These are phyloP conservation scores for Mimosa bimucronata DNA, from an alignment of 306 rosid species.

Conservation along the genomic window DNA sequence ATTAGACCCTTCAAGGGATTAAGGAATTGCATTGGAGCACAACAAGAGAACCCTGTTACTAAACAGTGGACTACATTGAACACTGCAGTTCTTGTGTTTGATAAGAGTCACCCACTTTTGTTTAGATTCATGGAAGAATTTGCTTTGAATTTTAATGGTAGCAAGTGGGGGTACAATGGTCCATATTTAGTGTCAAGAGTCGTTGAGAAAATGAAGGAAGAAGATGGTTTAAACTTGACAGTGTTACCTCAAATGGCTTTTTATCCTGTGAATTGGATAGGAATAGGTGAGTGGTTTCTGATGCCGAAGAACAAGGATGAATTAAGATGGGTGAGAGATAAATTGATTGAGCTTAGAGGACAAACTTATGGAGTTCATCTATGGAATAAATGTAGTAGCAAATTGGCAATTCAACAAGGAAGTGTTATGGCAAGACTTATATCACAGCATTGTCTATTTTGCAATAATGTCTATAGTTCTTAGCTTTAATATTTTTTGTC, in stretches of 20 bases:
- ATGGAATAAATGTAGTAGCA: too few species aligned
- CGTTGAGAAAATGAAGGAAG: slow-evolving; percentile 43
- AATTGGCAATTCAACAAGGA: too few species aligned
- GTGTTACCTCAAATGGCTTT: slow-evolving; percentile 62
- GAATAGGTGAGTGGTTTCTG: slow-evolving; percentile 55
- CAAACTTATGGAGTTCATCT: too few species aligned
- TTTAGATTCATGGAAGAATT: slow-evolving; percentile 68
- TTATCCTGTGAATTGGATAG: slow-evolving; percentile 69
- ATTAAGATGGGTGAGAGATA: too few species aligned
- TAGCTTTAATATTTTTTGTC: too few species aligned
- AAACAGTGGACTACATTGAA: too few species aligned
- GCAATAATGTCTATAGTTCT: too few species aligned
- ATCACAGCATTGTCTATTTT: slow-evolving; percentile 19
- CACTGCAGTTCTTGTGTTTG: slow-evolving; percentile 75
- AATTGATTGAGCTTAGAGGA: too few species aligned
- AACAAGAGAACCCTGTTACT: too few species aligned
- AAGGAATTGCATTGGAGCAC: too few species aligned
- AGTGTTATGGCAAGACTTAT: slow-evolving; percentile 59
- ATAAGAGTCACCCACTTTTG: slow-evolving; percentile 79
- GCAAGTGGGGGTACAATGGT: slow-evolving; percentile 85
- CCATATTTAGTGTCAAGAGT: slow-evolving; percentile 88
- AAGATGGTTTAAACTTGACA: slow-evolving; percentile 48
- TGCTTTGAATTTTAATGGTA: slow-evolving; percentile 75
- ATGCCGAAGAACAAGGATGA: too few species aligned
- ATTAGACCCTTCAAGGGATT: too few species aligned